Percentiles rank a stretch among this genome's conserved stretches.
Conservation (phyloP, 352 stramenopile genomes). For the Elongisporangium undulatum region DNA sequence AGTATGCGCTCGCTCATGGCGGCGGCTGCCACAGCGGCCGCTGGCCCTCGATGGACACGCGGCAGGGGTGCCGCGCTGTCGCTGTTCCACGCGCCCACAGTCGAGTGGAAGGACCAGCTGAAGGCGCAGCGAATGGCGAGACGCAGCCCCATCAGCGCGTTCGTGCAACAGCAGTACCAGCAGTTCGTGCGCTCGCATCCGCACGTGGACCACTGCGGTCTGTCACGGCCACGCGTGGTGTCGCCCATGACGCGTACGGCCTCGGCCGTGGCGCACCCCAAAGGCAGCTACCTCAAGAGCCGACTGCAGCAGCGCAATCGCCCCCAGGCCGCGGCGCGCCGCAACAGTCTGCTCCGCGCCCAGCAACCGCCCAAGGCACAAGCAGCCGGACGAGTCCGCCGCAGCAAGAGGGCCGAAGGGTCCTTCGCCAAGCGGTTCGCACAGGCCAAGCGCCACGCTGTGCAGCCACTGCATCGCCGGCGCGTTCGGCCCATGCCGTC, state of each 20-base stretch:
- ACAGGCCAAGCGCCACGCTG: background rate
- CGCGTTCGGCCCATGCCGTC: background rate
- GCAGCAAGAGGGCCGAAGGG: background rate
- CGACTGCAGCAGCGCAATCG: constrained; percentile 13
- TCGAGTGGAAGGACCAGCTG: constrained; percentile 15
- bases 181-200: constrained; percentile 17
- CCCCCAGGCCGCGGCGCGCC: constrained; percentile 10
- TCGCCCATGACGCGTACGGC: background rate
- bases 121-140: constrained; percentile 6
- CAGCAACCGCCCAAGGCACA: constrained; percentile 2
- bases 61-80: constrained; percentile 5
- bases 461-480: background rate
- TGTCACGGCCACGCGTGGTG: background rate
- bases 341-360: constrained; percentile 13
- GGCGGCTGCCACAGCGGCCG: too few species aligned
- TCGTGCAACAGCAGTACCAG: constrained; percentile 18
- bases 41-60: background rate
- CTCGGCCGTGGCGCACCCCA: background rate
- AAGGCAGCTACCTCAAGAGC: constrained; percentile 13
- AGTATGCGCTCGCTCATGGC: background rate
- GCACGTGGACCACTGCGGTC: constrained; percentile 10
- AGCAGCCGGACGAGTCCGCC: background rate
- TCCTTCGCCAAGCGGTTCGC: background rate
- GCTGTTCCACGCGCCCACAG: constrained; percentile 14
- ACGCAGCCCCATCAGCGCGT: constrained; percentile 11